Evolutionary conservation across 768 basidiomycete genomes (phyloP).

Genomic region (Lactarius sanguifluus): DNA sequence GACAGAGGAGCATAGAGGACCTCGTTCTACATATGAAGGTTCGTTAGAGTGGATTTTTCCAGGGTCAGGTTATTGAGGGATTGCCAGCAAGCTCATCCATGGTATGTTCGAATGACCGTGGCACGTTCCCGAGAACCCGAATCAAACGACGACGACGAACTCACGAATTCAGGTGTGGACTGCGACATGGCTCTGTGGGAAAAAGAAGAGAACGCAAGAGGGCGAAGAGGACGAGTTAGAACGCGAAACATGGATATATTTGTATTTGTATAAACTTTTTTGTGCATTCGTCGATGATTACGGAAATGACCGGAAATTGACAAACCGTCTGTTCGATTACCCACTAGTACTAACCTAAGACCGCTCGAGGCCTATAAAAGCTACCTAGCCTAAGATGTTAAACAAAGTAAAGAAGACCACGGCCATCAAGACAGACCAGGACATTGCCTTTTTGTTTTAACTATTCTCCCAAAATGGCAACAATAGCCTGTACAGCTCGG

Average conservation of each 20-base stretch:
- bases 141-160: neutral
- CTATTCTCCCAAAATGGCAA: neutral
- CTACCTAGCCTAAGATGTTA: neutral
- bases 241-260: constrained; percentile 37
- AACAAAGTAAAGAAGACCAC: neutral
- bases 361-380: neutral
- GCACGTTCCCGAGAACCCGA: neutral
- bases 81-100: neutral
- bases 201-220: neutral
- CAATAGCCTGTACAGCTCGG: neutral
- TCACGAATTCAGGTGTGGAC: constrained; percentile 28
- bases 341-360: neutral
- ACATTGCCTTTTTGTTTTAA: neutral
- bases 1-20: constrained; percentile 83
- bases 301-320: neutral
- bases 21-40: constrained; percentile 67
- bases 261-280: neutral
- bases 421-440: neutral
- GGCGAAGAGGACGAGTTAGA: constrained; percentile 36
- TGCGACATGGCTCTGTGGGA: constrained; percentile 26
- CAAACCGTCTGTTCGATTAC: neutral
- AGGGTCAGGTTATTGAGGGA: neutral
- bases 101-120: neutral
- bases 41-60: neutral
- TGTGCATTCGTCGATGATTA: fast-evolving